Conservation (phyloP, 305 asterid genomes). For the Nicotiana rustica region DNA sequence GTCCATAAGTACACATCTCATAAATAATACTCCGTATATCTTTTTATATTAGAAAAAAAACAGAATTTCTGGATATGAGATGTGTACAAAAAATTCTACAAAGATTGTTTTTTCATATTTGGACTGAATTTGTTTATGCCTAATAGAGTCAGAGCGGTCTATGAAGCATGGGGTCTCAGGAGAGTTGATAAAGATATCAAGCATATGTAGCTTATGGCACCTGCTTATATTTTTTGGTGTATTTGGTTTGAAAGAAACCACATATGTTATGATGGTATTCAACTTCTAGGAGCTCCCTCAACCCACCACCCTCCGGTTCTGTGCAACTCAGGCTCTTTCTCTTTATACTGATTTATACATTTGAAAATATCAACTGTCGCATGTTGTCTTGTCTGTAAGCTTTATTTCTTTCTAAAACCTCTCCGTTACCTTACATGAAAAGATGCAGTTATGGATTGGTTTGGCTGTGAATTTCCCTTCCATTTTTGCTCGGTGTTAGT, state of each 20-base stretch:
- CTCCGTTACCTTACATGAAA: constrained; percentile 14
- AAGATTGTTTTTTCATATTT: not conserved
- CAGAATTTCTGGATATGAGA: not conserved
- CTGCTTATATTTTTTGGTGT: too few species aligned
- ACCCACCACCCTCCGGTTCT: not conserved
- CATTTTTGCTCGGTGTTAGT: not conserved
- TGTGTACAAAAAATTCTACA: not conserved
- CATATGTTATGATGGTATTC: too few species aligned
- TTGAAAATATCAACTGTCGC: not conserved
- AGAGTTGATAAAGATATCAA: too few species aligned
- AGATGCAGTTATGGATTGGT: constrained; percentile 12
- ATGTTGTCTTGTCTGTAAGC: not conserved
- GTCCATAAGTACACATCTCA: not conserved
- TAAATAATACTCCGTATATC: not conserved
- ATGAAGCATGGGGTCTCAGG: too few species aligned
- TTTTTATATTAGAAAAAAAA: not conserved
- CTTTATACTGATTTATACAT: not conserved
- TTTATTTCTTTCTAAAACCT: not conserved
- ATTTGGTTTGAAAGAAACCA: too few species aligned
- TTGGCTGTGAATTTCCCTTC: constrained; percentile 14
- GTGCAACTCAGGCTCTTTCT: not conserved
- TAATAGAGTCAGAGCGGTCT: too few species aligned
- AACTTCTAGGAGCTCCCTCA: not conserved
- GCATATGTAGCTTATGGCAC: too few species aligned
- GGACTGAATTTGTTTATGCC: too few species aligned